Base-by-base conservation (phyloP, 2,329 filamentous ascomycete species). In the Pseudocercospora cruenta region DNA sequence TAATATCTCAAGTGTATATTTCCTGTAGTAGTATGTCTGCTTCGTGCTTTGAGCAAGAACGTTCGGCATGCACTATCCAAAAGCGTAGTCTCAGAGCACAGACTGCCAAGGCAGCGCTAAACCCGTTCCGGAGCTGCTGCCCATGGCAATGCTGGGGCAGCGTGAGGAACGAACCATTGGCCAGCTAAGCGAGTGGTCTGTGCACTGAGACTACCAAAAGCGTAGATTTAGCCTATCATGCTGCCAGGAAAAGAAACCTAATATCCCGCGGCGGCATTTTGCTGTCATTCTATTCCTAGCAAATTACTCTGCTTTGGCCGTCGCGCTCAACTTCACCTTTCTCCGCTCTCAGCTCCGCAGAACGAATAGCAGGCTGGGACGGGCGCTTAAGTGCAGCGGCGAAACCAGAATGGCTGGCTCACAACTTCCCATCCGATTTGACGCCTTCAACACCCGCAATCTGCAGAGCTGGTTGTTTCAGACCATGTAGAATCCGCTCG, bases 401-500 rank as follows among this genome's bases (percentile, higher is more conserved):
- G 63, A 59, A 33, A 33, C 22, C 47, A 58, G 53, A 65, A 64
- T 67, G 67, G 67, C 65, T 69, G 67, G 67, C 63, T 58, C 57
- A 58, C 43, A 36, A 36, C 4, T 3, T 16, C 33, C 12, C 33
- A 36, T 16, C 58, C 14, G 54, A 39, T 43, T 47, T 61, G 33
- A 59, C 60, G 54, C 55, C 54, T 51, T 60, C 61, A 60, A 66
- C 62, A 59, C 55, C 24, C 55, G n/a, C 43, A 49, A 33, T 64
- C 22, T 49, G 59, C 59, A 62, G 62, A 54, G 47, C 66, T 67
- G 43, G 24, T 54, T 60, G 67, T 69, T 67, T 69, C 67, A 69
- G 58, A 58, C 12, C 28, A 54, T 31, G 33, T 55, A 33, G 51
- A 19, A 47, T 26, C 47, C 7, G 28, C 62, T 54, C 31, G 65